Percentiles rank a stretch among this genome's conserved stretches.
Conservation (phyloP, 345 rosid genomes). For the Linum tenue region DNA sequence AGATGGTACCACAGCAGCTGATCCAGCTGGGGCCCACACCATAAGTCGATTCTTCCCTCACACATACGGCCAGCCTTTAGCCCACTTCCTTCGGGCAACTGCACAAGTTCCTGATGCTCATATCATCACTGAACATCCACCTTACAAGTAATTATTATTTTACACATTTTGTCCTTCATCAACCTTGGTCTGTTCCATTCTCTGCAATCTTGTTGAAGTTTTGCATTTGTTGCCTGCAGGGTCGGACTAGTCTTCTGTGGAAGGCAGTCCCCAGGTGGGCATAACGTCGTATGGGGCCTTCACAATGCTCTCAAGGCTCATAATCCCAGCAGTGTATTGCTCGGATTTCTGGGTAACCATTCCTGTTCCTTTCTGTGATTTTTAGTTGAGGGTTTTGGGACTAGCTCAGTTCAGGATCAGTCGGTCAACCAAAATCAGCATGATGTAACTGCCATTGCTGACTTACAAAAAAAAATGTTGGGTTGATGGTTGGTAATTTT, state of each 20-base stretch:
- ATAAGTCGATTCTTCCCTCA: too few species aligned
- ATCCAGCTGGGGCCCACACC: constrained; percentile 22
- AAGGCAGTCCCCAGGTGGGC: constrained; percentile 98
- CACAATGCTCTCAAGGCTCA: constrained; percentile 67
- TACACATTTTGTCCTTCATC: too few species aligned
- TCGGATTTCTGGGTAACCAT: constrained; percentile 78
- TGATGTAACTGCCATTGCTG: background rate
- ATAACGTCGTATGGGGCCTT: constrained; percentile 96
- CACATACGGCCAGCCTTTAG: constrained; percentile 37
- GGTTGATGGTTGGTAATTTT: background rate
- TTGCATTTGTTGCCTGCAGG: constrained; percentile 31
- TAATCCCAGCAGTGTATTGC: constrained; percentile 60
- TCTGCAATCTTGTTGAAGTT: background rate
- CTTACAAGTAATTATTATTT: constrained; percentile 38
- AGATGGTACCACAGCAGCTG: constrained; percentile 60
- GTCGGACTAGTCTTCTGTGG: constrained; percentile 93
- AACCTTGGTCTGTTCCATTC: too few species aligned
- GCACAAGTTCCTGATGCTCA: constrained; percentile 90
- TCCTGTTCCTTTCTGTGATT: background rate
- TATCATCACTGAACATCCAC: constrained; percentile 74
- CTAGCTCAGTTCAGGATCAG: background rate
- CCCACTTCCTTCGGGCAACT: constrained; percentile 82
- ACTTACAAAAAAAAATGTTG: too few species aligned
- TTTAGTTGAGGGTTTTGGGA: background rate
- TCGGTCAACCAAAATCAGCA: background rate